Base-by-base conservation (phyloP, 495 filamentous ascomycete species). In the Aspergillus panamensis region DNA sequence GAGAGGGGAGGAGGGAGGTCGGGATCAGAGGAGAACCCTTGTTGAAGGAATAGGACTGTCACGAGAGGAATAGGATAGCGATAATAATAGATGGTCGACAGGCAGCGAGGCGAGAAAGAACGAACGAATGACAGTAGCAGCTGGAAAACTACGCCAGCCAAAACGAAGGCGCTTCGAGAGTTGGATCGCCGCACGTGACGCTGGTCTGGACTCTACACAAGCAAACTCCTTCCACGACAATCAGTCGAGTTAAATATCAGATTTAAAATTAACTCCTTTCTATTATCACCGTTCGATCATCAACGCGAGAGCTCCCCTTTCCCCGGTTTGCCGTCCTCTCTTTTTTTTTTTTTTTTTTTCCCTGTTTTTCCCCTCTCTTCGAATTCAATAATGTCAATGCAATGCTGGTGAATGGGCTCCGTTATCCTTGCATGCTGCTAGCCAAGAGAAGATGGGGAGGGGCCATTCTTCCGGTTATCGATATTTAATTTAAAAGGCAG, bases 131-230 rank as follows among this genome's bases (percentile, higher is more conserved):
- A 56, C 9, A 13, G 43, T 12, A 48, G 44, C 17, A 29, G 54
- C 45, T 25, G 25, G 43, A 44, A 44, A 35, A 14, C 51, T 35
- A 53, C 12, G 50, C 50, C 31, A 32, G 31, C 19, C 31, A 35
- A 35, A 35, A 53, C n/a, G n/a, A 20, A 51, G 35, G 39, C 51
- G 48, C 51, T 62, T 40, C 52, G 25, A 53, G 30, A 45, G 31
- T 53, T 39, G 52, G 61, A 62, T 59, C 51, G 57, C 20, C 57
- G 50, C 62, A 65, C 62, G 62, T 65, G 62, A 65, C 53, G 53
- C 35, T 42, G 60, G 64, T 61, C 60, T 66, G 57, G 63, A 62
- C 63, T 51, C 37, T 57, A 35, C 37, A 13, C 3, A 8, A n/a
- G 35, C 25, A 12, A n/a, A 37, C 10, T 39, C 10, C 25, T 25